Conservation (phyloP, 1,284 basidiomycete species). For the Blastosporella zonata region DNA sequence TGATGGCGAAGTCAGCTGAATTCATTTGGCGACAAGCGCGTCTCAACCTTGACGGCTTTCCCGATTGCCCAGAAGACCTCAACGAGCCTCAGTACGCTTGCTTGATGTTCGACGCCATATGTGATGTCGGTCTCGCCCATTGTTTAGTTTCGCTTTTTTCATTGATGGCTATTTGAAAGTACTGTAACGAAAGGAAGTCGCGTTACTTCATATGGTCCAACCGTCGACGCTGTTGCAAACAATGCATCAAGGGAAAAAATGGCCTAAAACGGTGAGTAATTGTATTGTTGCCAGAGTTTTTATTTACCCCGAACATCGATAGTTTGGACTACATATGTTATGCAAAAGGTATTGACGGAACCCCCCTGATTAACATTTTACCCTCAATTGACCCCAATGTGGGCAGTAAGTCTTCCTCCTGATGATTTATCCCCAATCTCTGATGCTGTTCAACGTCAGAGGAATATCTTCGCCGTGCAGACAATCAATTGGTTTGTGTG, state of each 20-base stretch:
- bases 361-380: not conserved
- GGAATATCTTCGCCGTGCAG: not conserved
- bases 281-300: not conserved
- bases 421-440: not conserved
- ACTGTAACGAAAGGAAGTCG: slow-evolving; percentile 1
- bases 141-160: too few relatives aligned
- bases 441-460: not conserved
- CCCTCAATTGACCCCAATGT: not conserved
- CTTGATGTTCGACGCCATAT: slow-evolving; percentile 23
- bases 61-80: slow-evolving; percentile 25
- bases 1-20: slow-evolving; percentile 22
- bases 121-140: slow-evolving; percentile 19
- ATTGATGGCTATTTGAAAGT: not conserved
- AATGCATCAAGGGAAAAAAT: not conserved
- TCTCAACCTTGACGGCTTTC: slow-evolving; percentile 20
- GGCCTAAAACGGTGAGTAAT: not conserved
- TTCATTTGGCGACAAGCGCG: slow-evolving; percentile 24
- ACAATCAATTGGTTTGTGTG: not conserved
- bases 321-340: too few relatives aligned
- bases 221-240: slow-evolving; percentile 1
- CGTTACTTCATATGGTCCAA: slow-evolving; percentile 7
- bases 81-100: slow-evolving; percentile 26
- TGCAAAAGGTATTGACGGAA: too few relatives aligned
- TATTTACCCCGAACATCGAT: not conserved
- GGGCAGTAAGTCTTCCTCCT: not conserved